Conservation (phyloP, 352 stramenopile species). For the Phytopythium helicoides region DNA sequence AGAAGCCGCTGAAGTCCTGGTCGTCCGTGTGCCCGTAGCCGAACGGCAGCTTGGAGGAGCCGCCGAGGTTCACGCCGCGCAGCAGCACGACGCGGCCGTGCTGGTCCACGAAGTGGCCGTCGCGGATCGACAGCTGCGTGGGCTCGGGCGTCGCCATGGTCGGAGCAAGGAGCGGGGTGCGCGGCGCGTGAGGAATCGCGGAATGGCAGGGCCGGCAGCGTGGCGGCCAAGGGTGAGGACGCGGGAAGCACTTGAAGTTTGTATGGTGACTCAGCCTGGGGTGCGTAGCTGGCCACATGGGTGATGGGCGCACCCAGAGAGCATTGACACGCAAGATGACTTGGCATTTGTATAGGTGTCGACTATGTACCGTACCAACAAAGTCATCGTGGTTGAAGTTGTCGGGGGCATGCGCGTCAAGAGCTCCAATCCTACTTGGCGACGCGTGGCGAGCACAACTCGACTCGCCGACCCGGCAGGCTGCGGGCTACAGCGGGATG, state of each 20-base stretch:
- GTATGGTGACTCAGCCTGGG: too few species aligned
- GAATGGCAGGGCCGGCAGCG: background rate
- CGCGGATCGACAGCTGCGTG: constrained; percentile 37
- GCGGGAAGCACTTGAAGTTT: too few species aligned
- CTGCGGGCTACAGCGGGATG: constrained; percentile 79
- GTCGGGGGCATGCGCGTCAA: too few species aligned
- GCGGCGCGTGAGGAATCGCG: background rate
- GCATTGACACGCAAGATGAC: background rate
- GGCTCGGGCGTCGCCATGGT: constrained; percentile 18
- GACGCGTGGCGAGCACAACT: too few species aligned
- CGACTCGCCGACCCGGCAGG: too few species aligned
- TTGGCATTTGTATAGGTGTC: background rate
- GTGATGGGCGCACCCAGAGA: too few species aligned
- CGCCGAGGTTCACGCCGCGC: constrained; percentile 87
- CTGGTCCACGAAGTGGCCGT: constrained; percentile 82
- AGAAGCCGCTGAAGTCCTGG: constrained; percentile 33
- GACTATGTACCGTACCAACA: too few species aligned
- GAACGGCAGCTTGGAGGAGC: constrained; percentile 83
- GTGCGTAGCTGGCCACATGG: too few species aligned
- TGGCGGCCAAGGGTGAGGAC: too few species aligned
- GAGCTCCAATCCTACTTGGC: too few species aligned
- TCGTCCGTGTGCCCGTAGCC: constrained; percentile 53
- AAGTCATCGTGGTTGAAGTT: too few species aligned
- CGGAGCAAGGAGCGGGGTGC: background rate
- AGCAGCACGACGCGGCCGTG: constrained; percentile 72